These are phyloP conservation scores for Scenedesmus sp. DNA, from an alignment of 163 green algal species.

Conservation along the genomic window DNA sequence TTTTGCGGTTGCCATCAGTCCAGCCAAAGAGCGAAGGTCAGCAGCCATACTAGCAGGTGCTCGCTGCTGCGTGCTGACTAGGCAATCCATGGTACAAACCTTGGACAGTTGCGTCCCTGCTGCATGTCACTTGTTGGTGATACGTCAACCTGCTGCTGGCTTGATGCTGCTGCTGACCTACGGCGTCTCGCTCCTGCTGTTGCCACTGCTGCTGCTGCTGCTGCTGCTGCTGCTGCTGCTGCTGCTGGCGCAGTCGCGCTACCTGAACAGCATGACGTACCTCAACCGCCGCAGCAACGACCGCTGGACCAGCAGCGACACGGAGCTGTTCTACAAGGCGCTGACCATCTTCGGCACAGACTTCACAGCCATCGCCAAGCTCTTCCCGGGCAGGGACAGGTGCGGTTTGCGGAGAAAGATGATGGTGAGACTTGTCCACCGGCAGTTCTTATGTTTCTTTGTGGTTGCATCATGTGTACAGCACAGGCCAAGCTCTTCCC, in stretches of 20 bases:
- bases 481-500: no score
- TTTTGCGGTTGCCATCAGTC: no score
- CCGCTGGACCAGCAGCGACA: slow-evolving; percentile 63
- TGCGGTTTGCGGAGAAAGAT: background rate
- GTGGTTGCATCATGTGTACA: no score
- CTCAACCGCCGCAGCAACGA: slow-evolving; percentile 46
- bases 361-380: slow-evolving; percentile 66
- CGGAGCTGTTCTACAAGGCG: slow-evolving; percentile 64
- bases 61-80: no score
- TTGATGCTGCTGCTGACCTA: background rate
- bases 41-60: no score
- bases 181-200: background rate
- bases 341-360: slow-evolving; percentile 68
- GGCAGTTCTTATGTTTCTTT: no score
- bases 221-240: background rate
- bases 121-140: no score
- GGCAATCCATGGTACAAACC: no score
- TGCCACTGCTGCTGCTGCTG: background rate
- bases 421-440: background rate
- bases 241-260: background rate
- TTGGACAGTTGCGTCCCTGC: background rate
- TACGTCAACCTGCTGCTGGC: background rate
- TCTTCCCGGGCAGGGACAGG: slow-evolving; percentile 64
- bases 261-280: slow-evolving; percentile 25
- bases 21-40: no score